These are phyloP conservation scores for Penicillium sp. DNA, from an alignment of 2,329 filamentous ascomycete species.

Conservation along the genomic window DNA sequence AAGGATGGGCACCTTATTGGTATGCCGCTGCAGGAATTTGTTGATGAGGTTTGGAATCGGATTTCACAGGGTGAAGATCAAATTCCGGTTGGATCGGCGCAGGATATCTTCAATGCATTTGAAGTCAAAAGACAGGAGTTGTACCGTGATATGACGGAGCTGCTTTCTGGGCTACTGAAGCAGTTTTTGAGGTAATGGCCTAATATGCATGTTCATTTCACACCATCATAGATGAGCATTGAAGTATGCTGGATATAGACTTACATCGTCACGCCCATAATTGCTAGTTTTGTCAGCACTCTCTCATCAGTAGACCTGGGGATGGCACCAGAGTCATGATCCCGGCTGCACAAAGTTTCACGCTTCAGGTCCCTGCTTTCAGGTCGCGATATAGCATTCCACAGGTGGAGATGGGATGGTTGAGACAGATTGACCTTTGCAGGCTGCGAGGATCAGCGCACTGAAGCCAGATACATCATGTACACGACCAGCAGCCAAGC, in stretches of 20 bases:
- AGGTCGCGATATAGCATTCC: slow-evolving; percentile 2
- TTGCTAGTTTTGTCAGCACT: too few relatives aligned
- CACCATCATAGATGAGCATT: too few relatives aligned
- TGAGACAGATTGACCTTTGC: slow-evolving; percentile 22
- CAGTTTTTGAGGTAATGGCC: slow-evolving; percentile 20
- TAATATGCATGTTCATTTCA: not conserved
- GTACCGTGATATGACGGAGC: slow-evolving; percentile 32
- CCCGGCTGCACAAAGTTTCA: not conserved
- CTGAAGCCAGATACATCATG: slow-evolving; percentile 23
- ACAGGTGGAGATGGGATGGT: slow-evolving; percentile 16
- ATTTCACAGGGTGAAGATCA: slow-evolving; percentile 53
- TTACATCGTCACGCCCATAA: too few relatives aligned
- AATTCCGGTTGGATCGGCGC: slow-evolving; percentile 52
- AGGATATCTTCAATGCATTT: slow-evolving; percentile 46
- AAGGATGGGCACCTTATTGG: slow-evolving; percentile 53
- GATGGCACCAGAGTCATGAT: too few relatives aligned
- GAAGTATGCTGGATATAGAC: too few relatives aligned
- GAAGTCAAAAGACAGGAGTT: slow-evolving; percentile 52
- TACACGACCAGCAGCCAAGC: slow-evolving; percentile 24
- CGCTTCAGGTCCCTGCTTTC: not conserved
- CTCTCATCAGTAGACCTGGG: too few relatives aligned
- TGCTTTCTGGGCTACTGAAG: slow-evolving; percentile 23
- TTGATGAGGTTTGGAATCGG: slow-evolving; percentile 51
- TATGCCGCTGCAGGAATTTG: slow-evolving; percentile 58
- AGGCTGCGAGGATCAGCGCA: slow-evolving; percentile 28